These are phyloP conservation scores for Anthracocystis setariae DNA, from an alignment of 1,284 basidiomycete species.

Conservation along the genomic window DNA sequence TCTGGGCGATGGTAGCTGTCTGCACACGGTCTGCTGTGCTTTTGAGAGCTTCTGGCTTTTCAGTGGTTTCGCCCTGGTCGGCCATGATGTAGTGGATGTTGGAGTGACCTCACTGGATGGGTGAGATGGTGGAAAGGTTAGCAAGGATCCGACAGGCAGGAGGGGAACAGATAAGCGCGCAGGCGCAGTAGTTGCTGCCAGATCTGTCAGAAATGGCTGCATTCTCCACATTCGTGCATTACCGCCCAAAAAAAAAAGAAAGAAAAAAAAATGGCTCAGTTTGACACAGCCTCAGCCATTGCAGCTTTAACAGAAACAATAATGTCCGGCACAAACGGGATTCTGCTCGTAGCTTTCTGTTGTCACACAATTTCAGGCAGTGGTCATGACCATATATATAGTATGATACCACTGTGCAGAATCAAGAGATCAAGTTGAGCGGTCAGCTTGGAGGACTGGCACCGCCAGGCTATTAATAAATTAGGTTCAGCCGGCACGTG, in stretches of 20 bases:
- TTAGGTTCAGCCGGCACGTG: slow-evolving; percentile 27
- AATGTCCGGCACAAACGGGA: too few relatives aligned
- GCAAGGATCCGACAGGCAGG: not conserved
- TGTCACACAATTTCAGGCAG: too few relatives aligned
- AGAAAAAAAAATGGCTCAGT: too few relatives aligned
- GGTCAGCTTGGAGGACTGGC: not conserved
- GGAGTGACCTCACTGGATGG: not conserved
- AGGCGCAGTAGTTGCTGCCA: not conserved
- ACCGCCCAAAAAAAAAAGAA: not conserved
- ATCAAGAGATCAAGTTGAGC: too few relatives aligned
- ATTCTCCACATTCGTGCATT: slow-evolving; percentile 1
- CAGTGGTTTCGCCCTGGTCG: not conserved
- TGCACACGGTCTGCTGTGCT: not conserved
- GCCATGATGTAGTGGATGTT: not conserved
- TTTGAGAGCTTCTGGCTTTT: not conserved
- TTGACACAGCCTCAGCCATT: slow-evolving; percentile 3
- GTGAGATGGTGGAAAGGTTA: not conserved
- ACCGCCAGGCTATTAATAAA: too few relatives aligned
- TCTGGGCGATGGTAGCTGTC: not conserved
- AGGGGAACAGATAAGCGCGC: not conserved
- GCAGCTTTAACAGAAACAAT: too few relatives aligned
- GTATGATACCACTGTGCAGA: too few relatives aligned
- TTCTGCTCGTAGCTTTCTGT: too few relatives aligned
- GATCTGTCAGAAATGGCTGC: not conserved
- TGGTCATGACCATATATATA: too few relatives aligned